A percentile compares a stretch with the other conserved stretches of the same genome.
Conservation (phyloP, 164 flowering plant genomes). For the Magnolia kwangsiensis region DNA sequence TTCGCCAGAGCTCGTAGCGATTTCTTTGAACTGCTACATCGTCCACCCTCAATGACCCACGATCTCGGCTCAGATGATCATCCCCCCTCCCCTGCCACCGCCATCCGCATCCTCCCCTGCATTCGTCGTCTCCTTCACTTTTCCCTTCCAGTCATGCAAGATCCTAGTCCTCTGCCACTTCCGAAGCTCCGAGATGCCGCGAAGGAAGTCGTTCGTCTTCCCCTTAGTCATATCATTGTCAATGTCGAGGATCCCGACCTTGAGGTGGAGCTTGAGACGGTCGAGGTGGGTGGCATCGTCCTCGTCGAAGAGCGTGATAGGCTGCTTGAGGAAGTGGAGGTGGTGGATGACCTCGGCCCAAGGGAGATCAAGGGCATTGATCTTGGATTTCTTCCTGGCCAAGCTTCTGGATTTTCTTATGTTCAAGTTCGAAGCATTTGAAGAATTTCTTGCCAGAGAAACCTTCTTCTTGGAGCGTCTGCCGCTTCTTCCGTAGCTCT, state of each 20-base stretch:
- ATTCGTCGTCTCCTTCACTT: constrained; percentile 41
- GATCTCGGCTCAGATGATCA: constrained; percentile 69
- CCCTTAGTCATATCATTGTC: constrained; percentile 97
- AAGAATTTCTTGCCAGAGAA: constrained; percentile 33
- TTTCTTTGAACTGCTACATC: no score
- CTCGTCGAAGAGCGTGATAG: constrained; percentile 88
- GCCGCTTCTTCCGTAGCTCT: constrained; percentile 34
- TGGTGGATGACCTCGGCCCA: constrained; percentile 82
- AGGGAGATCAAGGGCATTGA: constrained; percentile 80
- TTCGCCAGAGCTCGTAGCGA: no score
- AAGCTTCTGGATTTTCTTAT: constrained; percentile 46
- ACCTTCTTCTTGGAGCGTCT: constrained; percentile 23
- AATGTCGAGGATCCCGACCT: constrained; percentile 77
- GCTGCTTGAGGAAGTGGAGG: constrained; percentile 83
- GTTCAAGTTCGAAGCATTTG: constrained; percentile 48
- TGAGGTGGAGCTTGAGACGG: constrained; percentile 62
- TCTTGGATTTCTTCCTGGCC: constrained; percentile 77
- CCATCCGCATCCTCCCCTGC: constrained; percentile 45
- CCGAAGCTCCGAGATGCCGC: constrained; percentile 85
- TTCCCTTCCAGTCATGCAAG: constrained; percentile 66
- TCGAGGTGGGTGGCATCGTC: constrained; percentile 81
- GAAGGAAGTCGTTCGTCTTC: constrained; percentile 87
- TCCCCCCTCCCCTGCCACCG: constrained; percentile 29
- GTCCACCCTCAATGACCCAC: constrained; percentile 61
- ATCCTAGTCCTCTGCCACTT: constrained; percentile 91